Evolutionary conservation across 1,139 yeast species (phyloP), one percentile per base, ranked within the genome.

Genomic region (Yamadazyma pseudoaaseri): DNA sequence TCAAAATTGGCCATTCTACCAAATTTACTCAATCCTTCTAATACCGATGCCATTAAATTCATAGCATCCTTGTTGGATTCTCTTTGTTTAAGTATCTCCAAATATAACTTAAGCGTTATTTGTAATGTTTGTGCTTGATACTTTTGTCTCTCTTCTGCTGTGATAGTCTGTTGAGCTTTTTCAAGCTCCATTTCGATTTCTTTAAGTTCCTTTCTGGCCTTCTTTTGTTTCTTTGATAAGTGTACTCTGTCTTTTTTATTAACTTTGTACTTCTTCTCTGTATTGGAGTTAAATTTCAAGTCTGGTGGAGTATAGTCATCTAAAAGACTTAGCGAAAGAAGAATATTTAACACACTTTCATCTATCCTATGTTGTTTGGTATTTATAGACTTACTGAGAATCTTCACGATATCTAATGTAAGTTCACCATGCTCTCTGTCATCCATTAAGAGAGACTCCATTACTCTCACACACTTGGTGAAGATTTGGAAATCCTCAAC

Each of bases 1-100:
- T 92, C 97, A 35, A 92, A 79, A 54, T 92, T 92, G 23, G 95
- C 90, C 80, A 90, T 81, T 52, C 83, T 92, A 3, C 97, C 96
- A 54, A 83, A 89, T 54, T 79, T 79, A 2, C 97, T 86, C 38
- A 92, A 64, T 5, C 97, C 97, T 65, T 92, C 97, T 34, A 92
- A 68, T 0, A 92, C 95, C 0, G 92, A 73, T 6, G 95, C 96
- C 70, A 87, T 80, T 36, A 92, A 66, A 12, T 45, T 46, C 15
- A 50, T 48, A n/a, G 76, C 74, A 29, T 77, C 75, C 17, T 78
- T 73, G 29, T 78, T 71, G 1, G 53, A 41, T 15, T 65, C 50
- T 3, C 72, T 71, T 6, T 67, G 66, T 54, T 76, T 84, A 43
- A 92, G 68, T 27, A 89, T 77, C 47, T 86, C 90, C 48, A 92